Evolutionary conservation across 805 yeast species (phyloP).

Genomic region (Candida peoriensis): DNA sequence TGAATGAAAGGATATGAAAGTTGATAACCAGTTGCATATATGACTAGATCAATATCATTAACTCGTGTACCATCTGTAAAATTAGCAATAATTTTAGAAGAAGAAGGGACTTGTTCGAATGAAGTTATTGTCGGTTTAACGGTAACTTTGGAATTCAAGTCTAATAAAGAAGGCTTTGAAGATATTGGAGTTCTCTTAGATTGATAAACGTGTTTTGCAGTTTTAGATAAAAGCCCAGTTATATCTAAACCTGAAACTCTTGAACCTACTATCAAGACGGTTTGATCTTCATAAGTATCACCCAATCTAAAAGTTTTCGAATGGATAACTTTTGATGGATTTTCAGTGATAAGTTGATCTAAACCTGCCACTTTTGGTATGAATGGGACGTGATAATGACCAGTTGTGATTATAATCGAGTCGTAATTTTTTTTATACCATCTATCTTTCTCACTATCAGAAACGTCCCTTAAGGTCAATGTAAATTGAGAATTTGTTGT

Average conservation of each 20-base stretch:
- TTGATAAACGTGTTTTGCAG: no score
- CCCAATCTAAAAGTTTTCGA: slow-evolving; percentile 16
- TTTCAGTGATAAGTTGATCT: slow-evolving; percentile 21
- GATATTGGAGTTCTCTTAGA: background rate
- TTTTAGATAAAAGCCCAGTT: no score
- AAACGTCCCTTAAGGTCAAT: no score
- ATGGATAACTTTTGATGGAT: no score
- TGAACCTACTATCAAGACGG: slow-evolving; percentile 55
- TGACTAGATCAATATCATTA: slow-evolving; percentile 41
- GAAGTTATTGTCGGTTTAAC: no score
- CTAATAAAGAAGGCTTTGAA: no score
- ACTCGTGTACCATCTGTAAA: slow-evolving; percentile 40
- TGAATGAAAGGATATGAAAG: slow-evolving; percentile 49
- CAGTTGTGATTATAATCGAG: slow-evolving; percentile 44
- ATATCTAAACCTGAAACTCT: slow-evolving; percentile 65
- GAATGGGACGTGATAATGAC: slow-evolving; percentile 48
- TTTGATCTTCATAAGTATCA: slow-evolving; percentile 18
- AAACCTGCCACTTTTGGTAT: slow-evolving; percentile 45
- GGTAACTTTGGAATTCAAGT: slow-evolving; percentile 31
- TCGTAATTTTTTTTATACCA: slow-evolving; percentile 35
- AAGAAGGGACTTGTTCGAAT: slow-evolving; percentile 19
- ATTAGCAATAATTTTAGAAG: slow-evolving; percentile 19
- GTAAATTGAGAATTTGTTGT: no score
- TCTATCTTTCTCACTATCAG: no score
- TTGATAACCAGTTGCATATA: slow-evolving; percentile 65